phyloP scores from a whole-genome alignment of 2,329 filamentous ascomycete species.

The Nannizziopsis arthrosporioides region DNA sequence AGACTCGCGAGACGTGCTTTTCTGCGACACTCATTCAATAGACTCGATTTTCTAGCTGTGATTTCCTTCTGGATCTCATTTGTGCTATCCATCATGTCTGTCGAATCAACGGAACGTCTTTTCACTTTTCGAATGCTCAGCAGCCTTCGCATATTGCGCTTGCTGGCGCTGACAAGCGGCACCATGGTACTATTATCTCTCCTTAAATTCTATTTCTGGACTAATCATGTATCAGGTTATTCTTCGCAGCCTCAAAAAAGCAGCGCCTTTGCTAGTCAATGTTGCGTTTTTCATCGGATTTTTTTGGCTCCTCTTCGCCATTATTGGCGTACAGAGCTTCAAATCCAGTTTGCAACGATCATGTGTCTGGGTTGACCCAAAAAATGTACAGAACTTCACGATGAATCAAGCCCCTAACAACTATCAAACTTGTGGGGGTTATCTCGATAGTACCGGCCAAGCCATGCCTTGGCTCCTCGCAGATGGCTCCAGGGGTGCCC shows the following conservation, averaged over 20 bases:
- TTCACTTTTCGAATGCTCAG: slow-evolving; percentile 95
- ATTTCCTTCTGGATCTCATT: slow-evolving; percentile 94
- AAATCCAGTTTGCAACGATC: slow-evolving; percentile 67
- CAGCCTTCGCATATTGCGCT: slow-evolving; percentile 78
- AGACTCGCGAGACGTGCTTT: slow-evolving; percentile 86
- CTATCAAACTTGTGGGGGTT: slow-evolving; percentile 76
- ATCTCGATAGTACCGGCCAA: slow-evolving; percentile 52
- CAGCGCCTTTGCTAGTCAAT: slow-evolving; percentile 78
- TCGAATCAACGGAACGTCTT: slow-evolving; percentile 60
- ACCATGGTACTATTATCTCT: slow-evolving; percentile 56
- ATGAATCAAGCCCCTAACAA: slow-evolving; percentile 44
- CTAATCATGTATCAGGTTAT: slow-evolving; percentile 54
- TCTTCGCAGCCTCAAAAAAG: slow-evolving; percentile 85
- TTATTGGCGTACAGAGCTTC: slow-evolving; percentile 94
- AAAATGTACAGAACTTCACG: slow-evolving; percentile 29
- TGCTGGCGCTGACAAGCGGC: slow-evolving; percentile 85
- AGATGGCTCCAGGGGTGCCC: slow-evolving; percentile 42
- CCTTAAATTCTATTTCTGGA: background rate
- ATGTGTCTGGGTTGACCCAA: slow-evolving; percentile 65
- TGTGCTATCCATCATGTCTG: slow-evolving; percentile 53
- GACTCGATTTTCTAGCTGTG: slow-evolving; percentile 87
- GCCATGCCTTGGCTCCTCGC: slow-evolving; percentile 56
- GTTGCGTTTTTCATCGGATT: slow-evolving; percentile 91
- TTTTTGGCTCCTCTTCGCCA: slow-evolving; percentile 96
- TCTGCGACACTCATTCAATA: slow-evolving; percentile 87